Percentiles rank a stretch among this genome's conserved stretches.
Evolutionary conservation across 1,139 yeast genomes (phyloP).

Genomic region (Taiozyma onychis): DNA sequence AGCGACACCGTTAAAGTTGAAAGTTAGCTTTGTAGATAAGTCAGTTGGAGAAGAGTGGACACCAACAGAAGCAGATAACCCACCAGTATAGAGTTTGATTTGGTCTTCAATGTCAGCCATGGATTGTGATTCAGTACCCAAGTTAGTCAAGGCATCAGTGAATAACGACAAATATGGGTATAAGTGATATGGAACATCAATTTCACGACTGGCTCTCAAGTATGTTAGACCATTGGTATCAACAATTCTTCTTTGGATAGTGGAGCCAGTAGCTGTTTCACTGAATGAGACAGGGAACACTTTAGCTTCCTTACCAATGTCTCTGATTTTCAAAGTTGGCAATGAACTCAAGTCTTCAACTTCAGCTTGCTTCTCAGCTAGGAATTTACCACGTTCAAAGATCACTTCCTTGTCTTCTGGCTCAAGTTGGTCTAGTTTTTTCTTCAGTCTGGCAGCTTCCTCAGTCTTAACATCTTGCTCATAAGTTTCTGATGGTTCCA

Average conservation of each 20-base stretch:
- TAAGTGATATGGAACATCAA: constrained; percentile 53
- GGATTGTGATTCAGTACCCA: constrained; percentile 68
- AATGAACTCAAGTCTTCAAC: constrained; percentile 71
- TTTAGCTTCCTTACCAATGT: constrained; percentile 61
- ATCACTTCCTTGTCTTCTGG: constrained; percentile 55
- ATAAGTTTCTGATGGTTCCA: constrained; percentile 64
- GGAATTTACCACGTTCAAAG: constrained; percentile 49
- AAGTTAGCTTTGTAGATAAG: constrained; percentile 35
- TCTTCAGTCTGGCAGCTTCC: constrained; percentile 49
- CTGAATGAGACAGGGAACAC: constrained; percentile 29
- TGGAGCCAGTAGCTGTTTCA: constrained; percentile 24
- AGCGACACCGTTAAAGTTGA: constrained; percentile 64
- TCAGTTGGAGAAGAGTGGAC: constrained; percentile 50
- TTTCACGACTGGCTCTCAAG: constrained; percentile 51
- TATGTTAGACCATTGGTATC: constrained; percentile 77
- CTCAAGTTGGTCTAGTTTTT: constrained; percentile 39
- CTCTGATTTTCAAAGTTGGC: constrained; percentile 69
- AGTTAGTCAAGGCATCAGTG: constrained; percentile 71
- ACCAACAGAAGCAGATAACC: constrained; percentile 56
- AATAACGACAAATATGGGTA: constrained; percentile 73
- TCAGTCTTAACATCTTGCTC: constrained; percentile 42
- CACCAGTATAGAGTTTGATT: constrained; percentile 82
- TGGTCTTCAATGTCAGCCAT: constrained; percentile 83
- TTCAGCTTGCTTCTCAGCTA: constrained; percentile 59
- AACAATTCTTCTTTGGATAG: constrained; percentile 40